phyloP scores from a whole-genome alignment of 2,329 filamentous ascomycete species.

The Colletotrichum cordylinicola region DNA sequence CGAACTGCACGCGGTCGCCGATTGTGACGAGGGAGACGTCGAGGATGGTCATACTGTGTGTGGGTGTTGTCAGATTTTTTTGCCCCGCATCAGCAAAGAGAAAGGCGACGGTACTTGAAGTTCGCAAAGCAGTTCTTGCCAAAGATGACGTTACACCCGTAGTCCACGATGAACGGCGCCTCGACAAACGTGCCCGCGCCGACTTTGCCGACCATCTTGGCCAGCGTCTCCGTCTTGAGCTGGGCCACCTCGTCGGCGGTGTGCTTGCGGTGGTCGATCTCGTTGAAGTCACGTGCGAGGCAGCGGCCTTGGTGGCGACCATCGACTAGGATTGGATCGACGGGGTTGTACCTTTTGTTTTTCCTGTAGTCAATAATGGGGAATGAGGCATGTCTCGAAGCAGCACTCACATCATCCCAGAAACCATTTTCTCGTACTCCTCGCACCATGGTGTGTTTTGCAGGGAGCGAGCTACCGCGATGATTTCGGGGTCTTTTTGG shows the following conservation, averaged over 20 bases:
- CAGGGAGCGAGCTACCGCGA: neutral
- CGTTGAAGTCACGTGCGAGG: conserved; percentile 52
- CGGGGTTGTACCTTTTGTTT: conserved; percentile 50
- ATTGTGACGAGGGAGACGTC: conserved; percentile 59
- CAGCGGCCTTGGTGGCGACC: conserved; percentile 54
- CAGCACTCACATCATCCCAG: conserved; percentile 1
- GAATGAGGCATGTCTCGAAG: neutral
- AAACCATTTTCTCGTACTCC: conserved; percentile 19
- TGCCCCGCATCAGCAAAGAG: neutral
- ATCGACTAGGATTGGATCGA: conserved; percentile 46
- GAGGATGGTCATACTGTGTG: conserved; percentile 45
- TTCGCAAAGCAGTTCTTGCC: conserved; percentile 65
- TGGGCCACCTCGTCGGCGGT: conserved; percentile 28
- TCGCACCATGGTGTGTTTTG: conserved; percentile 4
- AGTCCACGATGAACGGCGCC: conserved; percentile 64
- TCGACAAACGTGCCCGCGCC: conserved; percentile 61
- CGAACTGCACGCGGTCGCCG: conserved; percentile 56
- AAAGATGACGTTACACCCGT: conserved; percentile 65
- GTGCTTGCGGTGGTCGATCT: conserved; percentile 60
- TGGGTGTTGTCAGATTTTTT: neutral
- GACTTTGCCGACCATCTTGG: conserved; percentile 47
- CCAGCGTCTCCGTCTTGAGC: conserved; percentile 46
- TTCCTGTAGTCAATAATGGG: neutral
- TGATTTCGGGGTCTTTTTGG: neutral
- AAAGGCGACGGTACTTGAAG: conserved; percentile 39